Conservation (phyloP, 2,329 filamentous ascomycete genomes). For the Tolypocladium guangdongense region DNA sequence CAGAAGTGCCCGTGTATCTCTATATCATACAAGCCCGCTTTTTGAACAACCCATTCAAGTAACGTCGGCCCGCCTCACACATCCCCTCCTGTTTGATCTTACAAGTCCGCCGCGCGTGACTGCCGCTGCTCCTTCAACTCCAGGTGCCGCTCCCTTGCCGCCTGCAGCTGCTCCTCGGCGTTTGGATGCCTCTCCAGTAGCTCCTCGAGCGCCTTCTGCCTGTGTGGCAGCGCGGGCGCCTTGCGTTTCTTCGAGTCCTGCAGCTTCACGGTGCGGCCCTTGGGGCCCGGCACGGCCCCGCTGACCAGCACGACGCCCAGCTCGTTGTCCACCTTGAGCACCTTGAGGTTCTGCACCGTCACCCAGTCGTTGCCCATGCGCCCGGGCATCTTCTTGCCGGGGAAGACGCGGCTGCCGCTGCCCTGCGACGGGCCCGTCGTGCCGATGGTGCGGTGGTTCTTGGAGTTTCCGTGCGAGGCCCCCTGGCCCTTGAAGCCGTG, state of each 20-base stretch:
- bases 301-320: conserved; percentile 83
- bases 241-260: conserved; percentile 86
- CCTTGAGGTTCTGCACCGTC: conserved; percentile 83
- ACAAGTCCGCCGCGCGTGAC: conserved; percentile 11
- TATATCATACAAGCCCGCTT: conserved; percentile 29
- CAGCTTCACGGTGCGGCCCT: conserved; percentile 72
- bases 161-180: conserved; percentile 32
- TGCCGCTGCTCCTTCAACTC: conserved; percentile 41
- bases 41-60: conserved; percentile 11
- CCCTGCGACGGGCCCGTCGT: conserved; percentile 84
- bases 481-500: conserved; percentile 84
- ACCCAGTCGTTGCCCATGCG: conserved; percentile 85
- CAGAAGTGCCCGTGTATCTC: conserved; percentile 15
- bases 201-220: conserved; percentile 32
- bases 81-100: not conserved
- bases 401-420: conserved; percentile 80
- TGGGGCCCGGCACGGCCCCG: conserved; percentile 78
- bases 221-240: conserved; percentile 37
- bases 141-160: conserved; percentile 39
- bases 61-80: conserved; percentile 4
- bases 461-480: conserved; percentile 88
- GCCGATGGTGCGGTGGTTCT: conserved; percentile 87
- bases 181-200: conserved; percentile 36
- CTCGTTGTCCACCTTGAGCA: conserved; percentile 77
- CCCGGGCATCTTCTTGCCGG: conserved; percentile 96